Evolutionary conservation across 2,329 filamentous ascomycete species (phyloP).

Genomic region (Cladophialophora chaetospira): DNA sequence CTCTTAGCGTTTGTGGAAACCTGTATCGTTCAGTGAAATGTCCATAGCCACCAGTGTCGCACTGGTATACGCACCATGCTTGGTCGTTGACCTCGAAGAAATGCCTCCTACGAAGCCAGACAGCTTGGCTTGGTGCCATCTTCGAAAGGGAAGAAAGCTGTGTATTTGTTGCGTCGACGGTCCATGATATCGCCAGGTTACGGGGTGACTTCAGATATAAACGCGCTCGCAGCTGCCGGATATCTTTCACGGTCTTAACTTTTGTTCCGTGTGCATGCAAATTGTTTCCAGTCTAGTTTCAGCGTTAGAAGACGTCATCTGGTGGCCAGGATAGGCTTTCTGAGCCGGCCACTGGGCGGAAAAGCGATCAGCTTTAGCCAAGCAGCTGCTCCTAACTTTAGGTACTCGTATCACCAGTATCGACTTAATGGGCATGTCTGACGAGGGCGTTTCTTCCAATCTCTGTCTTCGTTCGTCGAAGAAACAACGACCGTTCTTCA

Average conservation of each 20-base stretch:
- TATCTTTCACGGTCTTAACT: neutral
- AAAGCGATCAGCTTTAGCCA: slow-evolving; percentile 9
- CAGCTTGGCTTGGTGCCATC: neutral
- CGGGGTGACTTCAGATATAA: neutral
- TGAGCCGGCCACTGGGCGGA: slow-evolving; percentile 7
- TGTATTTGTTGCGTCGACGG: neutral
- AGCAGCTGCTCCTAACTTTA: neutral
- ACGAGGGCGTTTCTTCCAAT: too few species aligned
- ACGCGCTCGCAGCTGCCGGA: neutral
- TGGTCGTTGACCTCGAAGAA: slow-evolving; percentile 70
- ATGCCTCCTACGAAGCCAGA: slow-evolving; percentile 42
- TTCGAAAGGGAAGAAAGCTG: neutral
- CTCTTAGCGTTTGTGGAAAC: slow-evolving; percentile 65
- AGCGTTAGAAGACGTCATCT: neutral
- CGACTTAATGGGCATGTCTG: too few species aligned
- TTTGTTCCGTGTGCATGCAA: neutral
- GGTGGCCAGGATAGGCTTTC: neutral
- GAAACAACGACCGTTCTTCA: neutral
- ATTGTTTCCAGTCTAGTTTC: slow-evolving; percentile 1
- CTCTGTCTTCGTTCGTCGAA: too few species aligned
- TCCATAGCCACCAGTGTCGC: slow-evolving; percentile 1
- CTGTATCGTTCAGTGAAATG: slow-evolving; percentile 42
- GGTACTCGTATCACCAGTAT: neutral
- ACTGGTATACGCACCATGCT: slow-evolving; percentile 54
- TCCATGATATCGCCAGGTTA: neutral